These are phyloP conservation scores for Grigorovia yakushimaensis DNA, from an alignment of 805 yeast species.

Conservation along the genomic window DNA sequence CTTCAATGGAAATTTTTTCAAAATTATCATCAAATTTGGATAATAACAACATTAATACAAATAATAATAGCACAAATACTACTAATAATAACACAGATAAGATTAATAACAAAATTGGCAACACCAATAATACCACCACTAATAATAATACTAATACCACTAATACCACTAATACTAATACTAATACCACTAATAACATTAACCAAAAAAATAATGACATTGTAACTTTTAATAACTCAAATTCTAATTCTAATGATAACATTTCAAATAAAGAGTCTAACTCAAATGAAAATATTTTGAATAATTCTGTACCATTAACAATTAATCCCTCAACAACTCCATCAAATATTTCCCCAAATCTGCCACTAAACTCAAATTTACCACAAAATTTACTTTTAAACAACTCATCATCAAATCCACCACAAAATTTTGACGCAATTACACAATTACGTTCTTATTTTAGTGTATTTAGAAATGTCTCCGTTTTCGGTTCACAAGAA, in stretches of 20 bases:
- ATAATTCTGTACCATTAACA: background rate
- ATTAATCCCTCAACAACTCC: background rate
- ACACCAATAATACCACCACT: background rate
- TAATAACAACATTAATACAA: conserved; percentile 20
- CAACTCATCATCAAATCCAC: background rate
- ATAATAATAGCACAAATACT: conserved; percentile 42
- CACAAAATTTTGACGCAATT: conserved; percentile 18
- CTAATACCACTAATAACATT: background rate
- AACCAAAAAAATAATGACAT: too few species aligned
- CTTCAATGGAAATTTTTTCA: conserved; percentile 7
- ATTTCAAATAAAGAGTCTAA: background rate
- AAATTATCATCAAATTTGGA: background rate
- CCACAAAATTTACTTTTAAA: background rate
- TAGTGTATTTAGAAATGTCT: conserved; percentile 38
- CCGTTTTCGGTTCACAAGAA: conserved; percentile 54
- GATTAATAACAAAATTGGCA: background rate
- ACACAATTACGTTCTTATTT: conserved; percentile 31
- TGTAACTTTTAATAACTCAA: background rate
- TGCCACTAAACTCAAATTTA: too few species aligned
- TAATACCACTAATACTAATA: background rate
- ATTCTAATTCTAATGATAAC: background rate
- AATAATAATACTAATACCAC: background rate
- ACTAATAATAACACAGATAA: conserved; percentile 26
- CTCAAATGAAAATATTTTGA: background rate
- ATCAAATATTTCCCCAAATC: background rate